phyloP scores from a whole-genome alignment of 768 basidiomycete species.

The Hemileccinum impolitum region DNA sequence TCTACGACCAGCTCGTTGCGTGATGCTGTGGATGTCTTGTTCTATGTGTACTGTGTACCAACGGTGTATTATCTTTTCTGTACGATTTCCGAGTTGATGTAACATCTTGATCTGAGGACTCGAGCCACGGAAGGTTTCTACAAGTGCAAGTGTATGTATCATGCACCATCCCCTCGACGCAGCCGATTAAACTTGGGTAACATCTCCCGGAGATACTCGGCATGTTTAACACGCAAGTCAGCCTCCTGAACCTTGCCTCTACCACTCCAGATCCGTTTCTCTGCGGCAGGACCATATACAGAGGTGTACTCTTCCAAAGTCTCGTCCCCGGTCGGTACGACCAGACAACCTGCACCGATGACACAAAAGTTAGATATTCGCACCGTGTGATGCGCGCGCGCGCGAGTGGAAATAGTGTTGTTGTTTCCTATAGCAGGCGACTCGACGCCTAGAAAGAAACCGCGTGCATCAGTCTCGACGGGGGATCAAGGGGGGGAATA shows the following conservation, averaged over 20 bases:
- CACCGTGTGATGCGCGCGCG: slow-evolving; percentile 81
- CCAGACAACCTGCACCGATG: slow-evolving; percentile 75
- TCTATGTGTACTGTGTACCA: not conserved
- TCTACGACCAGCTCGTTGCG: slow-evolving; percentile 12
- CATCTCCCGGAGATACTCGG: slow-evolving; percentile 90
- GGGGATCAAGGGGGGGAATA: not conserved
- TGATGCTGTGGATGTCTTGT: not conserved
- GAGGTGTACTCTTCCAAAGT: slow-evolving; percentile 79
- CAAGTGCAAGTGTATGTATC: slow-evolving; percentile 11
- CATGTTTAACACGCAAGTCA: slow-evolving; percentile 82
- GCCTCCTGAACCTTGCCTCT: slow-evolving; percentile 79
- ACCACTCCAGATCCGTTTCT: slow-evolving; percentile 81
- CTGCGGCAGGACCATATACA: slow-evolving; percentile 73
- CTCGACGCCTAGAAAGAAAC: slow-evolving; percentile 67
- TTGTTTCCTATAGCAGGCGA: slow-evolving; percentile 76
- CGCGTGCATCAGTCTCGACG: not conserved
- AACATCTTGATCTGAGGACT: not conserved
- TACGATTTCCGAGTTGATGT: not conserved
- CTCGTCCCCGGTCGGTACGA: slow-evolving; percentile 78
- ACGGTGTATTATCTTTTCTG: not conserved
- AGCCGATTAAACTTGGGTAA: slow-evolving; percentile 84
- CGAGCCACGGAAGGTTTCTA: too few relatives aligned
- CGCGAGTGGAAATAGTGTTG: slow-evolving; percentile 84
- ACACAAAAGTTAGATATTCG: slow-evolving; percentile 77
- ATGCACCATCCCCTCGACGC: slow-evolving; percentile 55